Evolutionary conservation across 192 early-diverging fungal genomes (phyloP).

Genomic region (Spizellomyces punctatus): DNA sequence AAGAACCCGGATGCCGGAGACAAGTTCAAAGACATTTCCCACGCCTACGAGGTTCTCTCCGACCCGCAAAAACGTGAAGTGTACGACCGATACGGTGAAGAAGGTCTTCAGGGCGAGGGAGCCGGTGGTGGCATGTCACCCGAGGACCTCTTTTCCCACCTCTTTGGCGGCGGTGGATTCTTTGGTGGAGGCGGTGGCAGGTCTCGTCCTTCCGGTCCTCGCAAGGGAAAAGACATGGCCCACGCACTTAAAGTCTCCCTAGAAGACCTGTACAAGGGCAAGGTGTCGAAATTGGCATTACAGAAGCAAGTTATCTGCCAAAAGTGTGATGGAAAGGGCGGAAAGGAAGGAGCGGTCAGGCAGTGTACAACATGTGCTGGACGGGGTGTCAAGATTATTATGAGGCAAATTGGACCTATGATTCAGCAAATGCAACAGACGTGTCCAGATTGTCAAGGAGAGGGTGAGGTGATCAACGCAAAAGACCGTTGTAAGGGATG

Average conservation of each 20-base stretch:
- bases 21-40: conserved; percentile 97
- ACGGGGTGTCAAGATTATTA: conserved; percentile 84
- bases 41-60: conserved; percentile 95
- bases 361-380: conserved; percentile 85
- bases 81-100: conserved; percentile 96
- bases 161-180: conserved; percentile 86
- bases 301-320: conserved; percentile 91
- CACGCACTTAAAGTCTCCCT: conserved; percentile 84
- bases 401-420: conserved; percentile 98
- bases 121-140: conserved; percentile 78
- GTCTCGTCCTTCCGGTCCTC: conserved; percentile 73
- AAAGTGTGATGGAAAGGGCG: conserved; percentile 93
- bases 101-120: conserved; percentile 80
- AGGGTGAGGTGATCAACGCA: conserved; percentile 87
- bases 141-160: conserved; percentile 94
- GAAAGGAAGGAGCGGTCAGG: conserved; percentile 86
- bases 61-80: conserved; percentile 86
- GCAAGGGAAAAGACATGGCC: conserved; percentile 92
- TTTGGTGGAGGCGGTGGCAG: conserved; percentile 68
- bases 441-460: conserved; percentile 87
- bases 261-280: conserved; percentile 88
- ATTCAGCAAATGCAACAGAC: conserved; percentile 99
- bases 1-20: conserved; percentile 91
- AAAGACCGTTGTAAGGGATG: conserved; percentile 92
- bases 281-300: conserved; percentile 93